Evolutionary conservation across 805 yeast species (phyloP).

Genomic region (Lachancea dasiensis): DNA sequence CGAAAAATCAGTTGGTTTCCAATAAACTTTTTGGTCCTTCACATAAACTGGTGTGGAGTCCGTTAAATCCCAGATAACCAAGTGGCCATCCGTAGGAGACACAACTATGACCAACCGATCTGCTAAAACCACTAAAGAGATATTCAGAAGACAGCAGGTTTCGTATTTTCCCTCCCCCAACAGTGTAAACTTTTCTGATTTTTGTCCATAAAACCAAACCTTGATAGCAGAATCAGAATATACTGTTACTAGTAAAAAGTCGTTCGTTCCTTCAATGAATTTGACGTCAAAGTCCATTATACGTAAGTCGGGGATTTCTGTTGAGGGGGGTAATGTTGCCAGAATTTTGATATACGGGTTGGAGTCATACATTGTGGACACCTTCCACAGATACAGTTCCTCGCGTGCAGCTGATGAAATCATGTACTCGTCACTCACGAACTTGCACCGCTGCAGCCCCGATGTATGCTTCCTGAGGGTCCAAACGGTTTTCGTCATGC

Average conservation of each 20-base stretch:
- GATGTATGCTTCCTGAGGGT: constrained; percentile 77
- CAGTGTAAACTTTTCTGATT: constrained; percentile 36
- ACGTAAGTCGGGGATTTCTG: constrained; percentile 71
- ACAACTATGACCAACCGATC: constrained; percentile 38
- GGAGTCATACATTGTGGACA: constrained; percentile 34
- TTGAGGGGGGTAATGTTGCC: constrained; percentile 50
- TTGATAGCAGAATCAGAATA: constrained; percentile 81
- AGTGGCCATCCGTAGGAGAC: constrained; percentile 80
- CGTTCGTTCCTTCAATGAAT: constrained; percentile 30
- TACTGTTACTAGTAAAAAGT: constrained; percentile 48
- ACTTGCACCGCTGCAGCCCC: constrained; percentile 72
- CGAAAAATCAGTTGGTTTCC: neutral
- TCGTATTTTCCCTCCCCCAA: constrained; percentile 50
- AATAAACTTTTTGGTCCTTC: neutral
- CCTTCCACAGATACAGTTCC: constrained; percentile 77
- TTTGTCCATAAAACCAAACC: constrained; percentile 49
- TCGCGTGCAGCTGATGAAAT: constrained; percentile 76
- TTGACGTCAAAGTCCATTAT: constrained; percentile 76
- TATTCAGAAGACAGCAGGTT: constrained; percentile 72
- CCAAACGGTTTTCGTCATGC: constrained; percentile 46
- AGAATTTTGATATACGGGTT: constrained; percentile 44
- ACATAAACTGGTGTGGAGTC: neutral
- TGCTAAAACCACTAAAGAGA: constrained; percentile 38
- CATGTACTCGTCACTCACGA: constrained; percentile 46
- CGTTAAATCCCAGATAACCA: constrained; percentile 56